These are phyloP conservation scores for Macroventuria anomochaeta DNA, from an alignment of 2,329 filamentous ascomycete species.

Conservation along the genomic window DNA sequence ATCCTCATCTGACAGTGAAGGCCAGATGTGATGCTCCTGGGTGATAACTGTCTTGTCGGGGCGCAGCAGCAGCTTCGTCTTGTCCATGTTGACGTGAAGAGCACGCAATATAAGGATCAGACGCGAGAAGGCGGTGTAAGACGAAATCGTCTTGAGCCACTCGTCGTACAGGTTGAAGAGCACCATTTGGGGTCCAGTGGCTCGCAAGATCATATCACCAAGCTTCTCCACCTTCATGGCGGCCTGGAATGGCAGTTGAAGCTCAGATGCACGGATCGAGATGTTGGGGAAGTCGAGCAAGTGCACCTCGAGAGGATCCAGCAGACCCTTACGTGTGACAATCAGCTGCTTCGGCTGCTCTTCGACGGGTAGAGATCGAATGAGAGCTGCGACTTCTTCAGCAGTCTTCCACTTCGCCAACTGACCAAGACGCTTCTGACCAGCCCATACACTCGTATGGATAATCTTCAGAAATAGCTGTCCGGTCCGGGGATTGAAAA, in stretches of 20 bases:
- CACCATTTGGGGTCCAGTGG: slow-evolving; percentile 99
- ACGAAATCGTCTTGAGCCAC: slow-evolving; percentile 98
- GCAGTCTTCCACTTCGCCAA: slow-evolving; percentile 99
- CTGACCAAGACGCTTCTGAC: slow-evolving; percentile 98
- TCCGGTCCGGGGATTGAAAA: slow-evolving; percentile 98
- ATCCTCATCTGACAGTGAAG: slow-evolving; percentile 88
- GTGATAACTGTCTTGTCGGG: slow-evolving; percentile 99
- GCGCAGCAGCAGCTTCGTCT: slow-evolving; percentile 92
- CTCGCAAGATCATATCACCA: slow-evolving; percentile 97
- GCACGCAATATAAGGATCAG: slow-evolving; percentile 91
- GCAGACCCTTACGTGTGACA: slow-evolving; percentile 93
- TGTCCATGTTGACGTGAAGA: slow-evolving; percentile 96
- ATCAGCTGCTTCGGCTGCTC: slow-evolving; percentile 99
- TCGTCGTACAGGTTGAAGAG: slow-evolving; percentile 99
- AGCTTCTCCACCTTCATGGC: slow-evolving; percentile 99
- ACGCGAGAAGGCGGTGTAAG: slow-evolving; percentile 97
- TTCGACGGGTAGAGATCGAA: slow-evolving; percentile 92
- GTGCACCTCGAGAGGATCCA: slow-evolving; percentile 97
- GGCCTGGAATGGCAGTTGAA: slow-evolving; percentile 97
- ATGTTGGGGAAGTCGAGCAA: slow-evolving; percentile 99
- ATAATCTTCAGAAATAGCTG: slow-evolving; percentile 99
- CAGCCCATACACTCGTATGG: slow-evolving; percentile 98
- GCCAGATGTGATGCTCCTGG: slow-evolving; percentile 99
- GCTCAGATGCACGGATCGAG: slow-evolving; percentile 93
- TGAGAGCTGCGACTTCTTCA: slow-evolving; percentile 97